These are phyloP conservation scores for Trichoderma sp. DNA, from an alignment of 2,329 filamentous ascomycete genomes.

Conservation along the genomic window DNA sequence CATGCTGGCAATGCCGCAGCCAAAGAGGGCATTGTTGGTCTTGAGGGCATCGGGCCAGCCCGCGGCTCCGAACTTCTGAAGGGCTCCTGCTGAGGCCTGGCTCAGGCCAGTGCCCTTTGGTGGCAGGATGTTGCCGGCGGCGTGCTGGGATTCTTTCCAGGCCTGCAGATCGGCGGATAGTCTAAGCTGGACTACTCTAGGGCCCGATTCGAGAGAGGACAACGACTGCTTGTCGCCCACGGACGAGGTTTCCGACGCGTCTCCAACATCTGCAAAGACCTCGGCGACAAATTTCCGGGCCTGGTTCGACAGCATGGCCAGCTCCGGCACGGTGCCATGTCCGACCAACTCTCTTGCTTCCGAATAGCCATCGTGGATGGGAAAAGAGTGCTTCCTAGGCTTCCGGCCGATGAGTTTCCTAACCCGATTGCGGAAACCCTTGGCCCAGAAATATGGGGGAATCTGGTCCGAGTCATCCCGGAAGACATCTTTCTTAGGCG, in stretches of 20 bases:
- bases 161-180: slow-evolving; percentile 31
- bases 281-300: slow-evolving; percentile 26
- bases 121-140: slow-evolving; percentile 31
- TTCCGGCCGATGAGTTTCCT: slow-evolving; percentile 19
- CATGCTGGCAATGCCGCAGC: slow-evolving; percentile 31
- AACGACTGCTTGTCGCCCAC: slow-evolving; percentile 7
- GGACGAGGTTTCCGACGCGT: slow-evolving; percentile 1
- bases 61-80: slow-evolving; percentile 28
- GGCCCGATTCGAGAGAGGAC: slow-evolving; percentile 17
- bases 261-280: slow-evolving; percentile 28
- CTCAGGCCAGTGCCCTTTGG: slow-evolving; percentile 30
- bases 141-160: slow-evolving; percentile 31
- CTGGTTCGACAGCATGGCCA: slow-evolving; percentile 28
- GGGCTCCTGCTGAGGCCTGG: slow-evolving; percentile 25
- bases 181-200: slow-evolving; percentile 28
- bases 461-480: slow-evolving; percentile 20
- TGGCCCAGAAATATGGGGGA: slow-evolving; percentile 29
- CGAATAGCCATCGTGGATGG: slow-evolving; percentile 29
- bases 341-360: slow-evolving; percentile 30
- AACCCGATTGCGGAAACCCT: slow-evolving; percentile 23
- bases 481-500: slow-evolving; percentile 19
- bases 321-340: slow-evolving; percentile 27
- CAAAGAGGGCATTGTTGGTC: slow-evolving; percentile 33
- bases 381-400: slow-evolving; percentile 17
- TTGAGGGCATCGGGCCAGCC: slow-evolving; percentile 30